Evolutionary conservation across 768 basidiomycete genomes (phyloP), one percentile per base, ranked within the genome.

Genomic region (Lepiota venenata): DNA sequence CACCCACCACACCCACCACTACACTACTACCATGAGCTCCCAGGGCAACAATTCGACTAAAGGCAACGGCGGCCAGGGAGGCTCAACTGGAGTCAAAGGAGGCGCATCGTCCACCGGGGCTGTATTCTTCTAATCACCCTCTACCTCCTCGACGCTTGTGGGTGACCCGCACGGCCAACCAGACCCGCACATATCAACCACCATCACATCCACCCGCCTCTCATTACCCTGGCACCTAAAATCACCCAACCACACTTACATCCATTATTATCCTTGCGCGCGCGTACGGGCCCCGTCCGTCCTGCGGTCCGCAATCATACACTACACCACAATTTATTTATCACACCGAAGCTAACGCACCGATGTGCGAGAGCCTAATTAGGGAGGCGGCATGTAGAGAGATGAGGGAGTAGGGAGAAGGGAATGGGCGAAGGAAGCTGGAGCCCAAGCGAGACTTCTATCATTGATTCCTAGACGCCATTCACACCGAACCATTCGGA

Each of bases 81-180:
- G 74, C 38, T 65, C 70, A 49, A 71, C 71, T 20, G 72, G 74
- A 11, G 76, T 85, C 52, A 75, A 75, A 52, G 75, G 75, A 14
- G 74, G 74, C 42, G 82, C 83, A 41, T 72, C 76, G 38, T 66
- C 74, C 15, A 76, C 71, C 25, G 83, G 77, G 41, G 74, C 84
- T 45, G 77, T 82, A 35, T 84, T 86, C 71, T 86, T 86, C 72
- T 86, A 66, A 74, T 60, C 9, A 48, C 51, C 61, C 48, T 37
- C 46, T 41, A 40, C 53, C 44, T 29, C 29, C 18, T 42, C 38
- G 25, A 35, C 27, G 15, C 10, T 4, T 41, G 14, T 11, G 32
- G 37, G 25, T 8, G n/a, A n/a, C n/a, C n/a, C 10, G 52, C n/a
- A n/a, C n/a, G 22, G 25, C 22, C 42, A 15, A 16, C 15, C 9